Base-by-base conservation (phyloP, 2,329 filamentous ascomycete species). In the Ophiognomonia clavigignenti-juglandacearum region DNA sequence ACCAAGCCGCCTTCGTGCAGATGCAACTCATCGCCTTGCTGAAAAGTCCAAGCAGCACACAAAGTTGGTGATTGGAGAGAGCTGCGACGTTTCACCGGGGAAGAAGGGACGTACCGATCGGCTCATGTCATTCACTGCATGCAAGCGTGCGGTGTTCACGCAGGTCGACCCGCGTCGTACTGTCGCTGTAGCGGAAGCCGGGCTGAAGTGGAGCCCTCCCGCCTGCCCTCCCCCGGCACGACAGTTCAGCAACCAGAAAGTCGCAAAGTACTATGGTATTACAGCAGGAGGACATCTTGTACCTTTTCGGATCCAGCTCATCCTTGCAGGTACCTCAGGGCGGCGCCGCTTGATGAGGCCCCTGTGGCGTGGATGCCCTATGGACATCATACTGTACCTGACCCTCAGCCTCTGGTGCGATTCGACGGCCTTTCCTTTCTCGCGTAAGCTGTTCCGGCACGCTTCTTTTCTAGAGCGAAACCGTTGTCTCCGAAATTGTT, bases 301-400 rank as follows among this genome's bases (percentile, higher is more conserved):
- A 44, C 23, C 42, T 14, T 19, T 16, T 22, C 13, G 42, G 16
- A 22, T 37, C 34, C 42, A 35, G 34, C 26, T 24, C 16, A 45
- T 45, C 49, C 45, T 39, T 48, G 49, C 41, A 45, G 45, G 45
- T 51, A 51, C 49, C 39, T 51, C 27, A n/a, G n/a, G n/a, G n/a
- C n/a, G n/a, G n/a, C n/a, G n/a, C n/a, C n/a, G n/a, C n/a, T n/a
- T n/a, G n/a, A n/a, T n/a, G n/a, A n/a, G n/a, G n/a, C n/a, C n/a
- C n/a, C n/a, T n/a, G n/a, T n/a, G n/a, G n/a, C n/a, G n/a, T n/a
- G n/a, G n/a, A n/a, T n/a, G n/a, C n/a, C n/a, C n/a, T n/a, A n/a
- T n/a, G 22, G 31, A 35, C n/a, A 22, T 37, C 32, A 39, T 38
- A 43, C 40, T 41, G 45, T 31, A 45, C 49, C 38, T 48, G 46